A percentile compares a stretch with the other conserved stretches of the same genome.
These are phyloP conservation scores for Polyrhizophydium stewartii DNA, from an alignment of 371 early-diverging fungal genomes.

Conservation along the genomic window DNA sequence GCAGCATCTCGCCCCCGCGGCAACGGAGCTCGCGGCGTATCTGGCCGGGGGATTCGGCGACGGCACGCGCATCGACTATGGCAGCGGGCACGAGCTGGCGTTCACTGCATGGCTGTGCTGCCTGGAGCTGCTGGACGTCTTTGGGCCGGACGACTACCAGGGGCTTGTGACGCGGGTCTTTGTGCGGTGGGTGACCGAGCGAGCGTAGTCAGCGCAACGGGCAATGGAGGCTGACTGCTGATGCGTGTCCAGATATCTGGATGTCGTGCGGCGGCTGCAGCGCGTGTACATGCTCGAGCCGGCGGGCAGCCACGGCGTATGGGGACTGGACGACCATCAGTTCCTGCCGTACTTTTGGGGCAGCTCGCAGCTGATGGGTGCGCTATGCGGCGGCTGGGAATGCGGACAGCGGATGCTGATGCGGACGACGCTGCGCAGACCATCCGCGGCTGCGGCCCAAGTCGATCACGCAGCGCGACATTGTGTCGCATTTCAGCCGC, in stretches of 20 bases:
- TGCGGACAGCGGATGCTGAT: not conserved
- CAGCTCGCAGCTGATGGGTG: conserved; percentile 77
- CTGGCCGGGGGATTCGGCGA: conserved; percentile 92
- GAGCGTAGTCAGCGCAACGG: not conserved
- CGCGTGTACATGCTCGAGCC: conserved; percentile 96
- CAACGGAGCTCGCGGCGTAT: conserved; percentile 75
- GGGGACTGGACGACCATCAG: conserved; percentile 99
- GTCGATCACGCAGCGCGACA: conserved; percentile 77
- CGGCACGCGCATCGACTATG: conserved; percentile 96
- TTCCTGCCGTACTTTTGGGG: conserved; percentile 97
- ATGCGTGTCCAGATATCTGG: conserved; percentile 63
- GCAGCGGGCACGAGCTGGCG: conserved; percentile 98
- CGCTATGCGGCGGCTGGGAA: not conserved
- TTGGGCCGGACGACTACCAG: conserved; percentile 26
- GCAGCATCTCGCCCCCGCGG: conserved; percentile 38
- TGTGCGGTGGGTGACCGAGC: conserved; percentile 32
- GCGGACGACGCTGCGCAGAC: conserved; percentile 48
- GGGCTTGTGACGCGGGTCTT: conserved; percentile 82
- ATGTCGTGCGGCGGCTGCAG: conserved; percentile 84
- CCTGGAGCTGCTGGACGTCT: conserved; percentile 25
- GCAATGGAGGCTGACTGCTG: too few relatives aligned
- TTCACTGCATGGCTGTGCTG: conserved; percentile 88
- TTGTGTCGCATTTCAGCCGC: conserved; percentile 74
- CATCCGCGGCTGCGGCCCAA: conserved; percentile 67
- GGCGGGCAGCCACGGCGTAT: conserved; percentile 98